phyloP scores from a whole-genome alignment of 1,284 basidiomycete species.

The Ceratobasidium sp. region DNA sequence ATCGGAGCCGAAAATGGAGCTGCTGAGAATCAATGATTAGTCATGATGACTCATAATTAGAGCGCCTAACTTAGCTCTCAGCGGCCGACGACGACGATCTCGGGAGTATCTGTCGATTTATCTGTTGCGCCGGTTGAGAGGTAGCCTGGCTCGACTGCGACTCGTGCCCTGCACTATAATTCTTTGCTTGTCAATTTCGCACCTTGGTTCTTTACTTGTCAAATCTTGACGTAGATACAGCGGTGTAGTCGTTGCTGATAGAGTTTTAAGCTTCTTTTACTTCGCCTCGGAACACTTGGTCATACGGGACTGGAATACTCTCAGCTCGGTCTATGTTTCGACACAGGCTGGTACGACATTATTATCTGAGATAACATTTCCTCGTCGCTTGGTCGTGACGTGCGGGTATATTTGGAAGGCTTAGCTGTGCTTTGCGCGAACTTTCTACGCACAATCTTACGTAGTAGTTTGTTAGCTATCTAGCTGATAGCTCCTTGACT shows the following conservation, averaged over 20 bases:
- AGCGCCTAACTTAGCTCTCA: no score
- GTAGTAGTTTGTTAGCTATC: neutral
- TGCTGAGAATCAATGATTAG: neutral
- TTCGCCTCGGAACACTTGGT: neutral
- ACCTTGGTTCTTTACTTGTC: no score
- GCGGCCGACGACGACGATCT: neutral
- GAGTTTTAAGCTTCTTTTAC: neutral
- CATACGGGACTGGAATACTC: no score
- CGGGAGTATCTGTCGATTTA: no score
- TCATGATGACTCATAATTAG: constrained; percentile 5
- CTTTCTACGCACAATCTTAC: neutral
- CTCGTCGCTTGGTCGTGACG: neutral
- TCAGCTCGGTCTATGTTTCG: neutral
- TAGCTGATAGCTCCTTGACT: no score
- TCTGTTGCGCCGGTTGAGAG: no score
- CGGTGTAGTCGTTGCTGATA: neutral
- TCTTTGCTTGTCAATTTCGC: neutral
- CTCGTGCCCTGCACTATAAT: neutral
- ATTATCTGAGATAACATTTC: neutral
- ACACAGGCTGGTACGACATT: neutral
- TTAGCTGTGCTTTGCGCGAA: neutral
- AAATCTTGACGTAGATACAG: neutral
- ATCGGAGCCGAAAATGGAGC: no score
- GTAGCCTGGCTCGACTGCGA: no score
- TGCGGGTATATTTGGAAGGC: neutral